phyloP scores from a whole-genome alignment of 768 basidiomycete genomes.

The Dioszegia hungarica region DNA sequence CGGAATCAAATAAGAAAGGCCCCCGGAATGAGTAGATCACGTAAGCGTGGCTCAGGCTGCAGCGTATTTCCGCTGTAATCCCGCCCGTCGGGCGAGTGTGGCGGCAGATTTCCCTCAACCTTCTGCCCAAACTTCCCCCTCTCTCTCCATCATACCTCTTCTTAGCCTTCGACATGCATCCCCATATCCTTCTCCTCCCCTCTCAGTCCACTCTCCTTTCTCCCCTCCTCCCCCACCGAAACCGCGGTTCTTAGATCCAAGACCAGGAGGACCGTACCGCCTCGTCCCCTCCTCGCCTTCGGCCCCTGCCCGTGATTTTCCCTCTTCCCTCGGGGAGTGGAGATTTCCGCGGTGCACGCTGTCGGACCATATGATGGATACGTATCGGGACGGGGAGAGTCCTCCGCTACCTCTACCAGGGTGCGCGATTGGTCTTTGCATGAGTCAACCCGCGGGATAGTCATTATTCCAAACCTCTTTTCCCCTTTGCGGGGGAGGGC shows the following conservation, averaged over 20 bases:
- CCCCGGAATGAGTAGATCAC: too few relatives aligned
- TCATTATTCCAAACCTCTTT: not conserved
- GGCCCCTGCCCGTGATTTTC: conserved; percentile 3
- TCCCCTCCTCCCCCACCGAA: conserved; percentile 9
- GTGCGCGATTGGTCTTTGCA: conserved; percentile 44
- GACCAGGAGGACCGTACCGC: conserved; percentile 33
- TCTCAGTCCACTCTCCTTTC: not conserved
- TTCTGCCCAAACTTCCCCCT: not conserved
- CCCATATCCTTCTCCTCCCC: not conserved
- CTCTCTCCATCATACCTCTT: not conserved
- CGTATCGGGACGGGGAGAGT: conserved; percentile 7
- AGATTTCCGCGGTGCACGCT: not conserved
- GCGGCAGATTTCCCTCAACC: not conserved
- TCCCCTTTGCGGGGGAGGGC: not conserved
- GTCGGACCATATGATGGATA: not conserved
- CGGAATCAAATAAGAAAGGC: too few relatives aligned
- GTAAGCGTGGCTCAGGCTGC: not conserved
- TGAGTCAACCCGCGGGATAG: conserved; percentile 48
- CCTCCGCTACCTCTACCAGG: conserved; percentile 43
- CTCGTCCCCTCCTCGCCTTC: conserved; percentile 11
- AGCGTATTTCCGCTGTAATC: not conserved
- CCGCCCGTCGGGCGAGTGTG: not conserved
- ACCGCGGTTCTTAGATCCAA: conserved; percentile 49
- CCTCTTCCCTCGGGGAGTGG: not conserved
- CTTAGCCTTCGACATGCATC: not conserved